Conservation (phyloP, 345 rosid species). For the Camelina sativa region DNA sequence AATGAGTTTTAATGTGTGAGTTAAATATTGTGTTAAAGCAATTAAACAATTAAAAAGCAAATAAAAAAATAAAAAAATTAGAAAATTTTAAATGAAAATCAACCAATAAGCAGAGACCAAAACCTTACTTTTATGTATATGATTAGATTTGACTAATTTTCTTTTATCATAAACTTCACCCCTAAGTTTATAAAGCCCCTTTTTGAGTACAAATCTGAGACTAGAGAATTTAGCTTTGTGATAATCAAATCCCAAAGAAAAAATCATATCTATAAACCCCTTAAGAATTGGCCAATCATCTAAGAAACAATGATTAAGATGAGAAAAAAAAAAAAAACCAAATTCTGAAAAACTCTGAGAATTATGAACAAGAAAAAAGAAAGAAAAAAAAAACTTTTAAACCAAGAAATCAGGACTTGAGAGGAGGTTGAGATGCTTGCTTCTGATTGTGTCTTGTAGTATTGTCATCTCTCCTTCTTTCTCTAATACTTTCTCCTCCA, state of each 20-base stretch:
- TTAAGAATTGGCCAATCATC: conserved; percentile 7
- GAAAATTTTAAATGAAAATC: too few relatives aligned
- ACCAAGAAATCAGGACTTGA: conserved; percentile 54
- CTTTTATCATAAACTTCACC: neutral
- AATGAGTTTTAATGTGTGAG: too few relatives aligned
- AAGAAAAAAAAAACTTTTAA: conserved; percentile 30
- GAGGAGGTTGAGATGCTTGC: conserved; percentile 61
- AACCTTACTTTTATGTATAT: too few relatives aligned
- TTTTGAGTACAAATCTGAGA: conserved; percentile 44
- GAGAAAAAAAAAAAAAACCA: neutral
- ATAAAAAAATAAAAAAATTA: too few relatives aligned
- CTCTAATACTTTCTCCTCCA: conserved; percentile 78
- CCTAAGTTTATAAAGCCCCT: neutral
- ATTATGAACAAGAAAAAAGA: conserved; percentile 9
- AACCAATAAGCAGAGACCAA: too few relatives aligned
- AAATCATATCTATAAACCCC: conserved; percentile 21
- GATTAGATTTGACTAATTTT: conserved; percentile 5
- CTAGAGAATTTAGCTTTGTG: conserved; percentile 6
- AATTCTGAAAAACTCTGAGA: neutral
- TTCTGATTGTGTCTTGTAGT: conserved; percentile 70
- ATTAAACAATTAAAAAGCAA: too few relatives aligned
- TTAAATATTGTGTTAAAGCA: too few relatives aligned
- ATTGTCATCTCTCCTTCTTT: conserved; percentile 96
- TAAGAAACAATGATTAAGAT: conserved; percentile 15
- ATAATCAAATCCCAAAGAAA: neutral